These are phyloP conservation scores for Cyclocybe cylindracea DNA, from an alignment of 768 basidiomycete genomes.

Conservation along the genomic window DNA sequence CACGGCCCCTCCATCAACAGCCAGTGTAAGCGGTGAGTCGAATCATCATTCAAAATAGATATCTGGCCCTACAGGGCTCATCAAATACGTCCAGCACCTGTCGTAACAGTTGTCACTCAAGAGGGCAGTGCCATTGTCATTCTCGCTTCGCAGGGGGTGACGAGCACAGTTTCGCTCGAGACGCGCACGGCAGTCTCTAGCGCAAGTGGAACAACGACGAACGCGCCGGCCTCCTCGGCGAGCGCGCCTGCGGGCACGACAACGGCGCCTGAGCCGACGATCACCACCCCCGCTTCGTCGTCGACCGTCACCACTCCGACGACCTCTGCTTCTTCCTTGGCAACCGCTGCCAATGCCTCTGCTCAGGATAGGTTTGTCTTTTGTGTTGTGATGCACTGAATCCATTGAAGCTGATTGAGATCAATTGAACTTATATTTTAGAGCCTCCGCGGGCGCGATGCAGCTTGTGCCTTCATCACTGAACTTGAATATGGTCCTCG, in stretches of 20 bases:
- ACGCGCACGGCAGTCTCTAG: constrained; percentile 3
- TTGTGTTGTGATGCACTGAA: too few species aligned
- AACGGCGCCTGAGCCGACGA: background rate
- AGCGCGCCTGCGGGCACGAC: constrained; percentile 1
- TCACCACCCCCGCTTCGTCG: background rate
- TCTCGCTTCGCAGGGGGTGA: constrained; percentile 17
- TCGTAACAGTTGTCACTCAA: constrained; percentile 42
- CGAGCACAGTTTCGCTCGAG: constrained; percentile 16
- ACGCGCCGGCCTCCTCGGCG: background rate
- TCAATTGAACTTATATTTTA: too few species aligned
- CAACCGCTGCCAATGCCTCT: background rate
- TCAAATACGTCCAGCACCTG: constrained; percentile 15
- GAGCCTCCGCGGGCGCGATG: too few species aligned
- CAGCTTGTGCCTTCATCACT: too few species aligned
- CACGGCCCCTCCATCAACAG: background rate
- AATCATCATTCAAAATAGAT: background rate
- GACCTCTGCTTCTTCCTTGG: background rate
- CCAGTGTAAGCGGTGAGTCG: constrained; percentile 5
- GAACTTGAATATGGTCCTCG: too few species aligned
- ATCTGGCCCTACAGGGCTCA: background rate
- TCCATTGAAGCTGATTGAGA: too few species aligned
- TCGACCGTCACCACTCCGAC: background rate
- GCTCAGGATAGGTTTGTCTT: background rate
- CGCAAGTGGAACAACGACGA: background rate
- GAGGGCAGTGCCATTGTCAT: constrained; percentile 24